phyloP scores from a whole-genome alignment of 73 alveolate genomes.

The Paramecium caudatum region DNA sequence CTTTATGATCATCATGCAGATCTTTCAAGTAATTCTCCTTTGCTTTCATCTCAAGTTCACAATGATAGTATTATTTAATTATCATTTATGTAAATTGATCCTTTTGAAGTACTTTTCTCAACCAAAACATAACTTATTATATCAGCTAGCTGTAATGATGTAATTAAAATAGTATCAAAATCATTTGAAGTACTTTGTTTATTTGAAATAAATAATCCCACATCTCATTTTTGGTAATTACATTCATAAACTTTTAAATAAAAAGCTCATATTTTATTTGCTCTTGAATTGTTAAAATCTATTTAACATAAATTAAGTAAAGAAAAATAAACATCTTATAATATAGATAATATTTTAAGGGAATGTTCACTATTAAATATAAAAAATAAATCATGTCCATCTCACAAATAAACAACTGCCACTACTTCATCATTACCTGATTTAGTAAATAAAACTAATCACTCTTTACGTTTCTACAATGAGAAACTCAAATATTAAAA shows the following conservation, averaged over 20 bases:
- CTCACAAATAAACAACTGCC: neutral
- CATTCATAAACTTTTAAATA: constrained; percentile 3
- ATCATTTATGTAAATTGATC: constrained; percentile 19
- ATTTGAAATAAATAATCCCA: constrained; percentile 26
- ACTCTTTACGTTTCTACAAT: constrained; percentile 35
- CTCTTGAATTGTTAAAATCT: constrained; percentile 37
- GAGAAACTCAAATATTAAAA: constrained; percentile 18
- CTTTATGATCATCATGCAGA: constrained; percentile 11
- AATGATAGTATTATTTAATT: neutral
- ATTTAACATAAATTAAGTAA: neutral
- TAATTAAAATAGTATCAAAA: neutral
- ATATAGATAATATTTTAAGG: constrained; percentile 19
- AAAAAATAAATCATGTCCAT: constrained; percentile 1
- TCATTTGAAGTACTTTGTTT: constrained; percentile 15
- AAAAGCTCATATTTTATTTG: constrained; percentile 46
- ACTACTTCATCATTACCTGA: neutral
- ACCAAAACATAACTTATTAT: neutral
- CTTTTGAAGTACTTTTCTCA: constrained; percentile 16
- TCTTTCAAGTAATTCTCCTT: neutral
- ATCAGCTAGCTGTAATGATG: neutral
- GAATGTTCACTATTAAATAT: constrained; percentile 17
- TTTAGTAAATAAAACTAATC: neutral
- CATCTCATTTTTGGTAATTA: constrained; percentile 38
- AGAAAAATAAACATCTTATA: constrained; percentile 44
- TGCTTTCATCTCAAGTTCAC: neutral